A percentile compares a stretch with the other conserved stretches of the same genome.
Conservation (phyloP, 2,329 filamentous ascomycete species). For the Cladophialophora bantiana region DNA sequence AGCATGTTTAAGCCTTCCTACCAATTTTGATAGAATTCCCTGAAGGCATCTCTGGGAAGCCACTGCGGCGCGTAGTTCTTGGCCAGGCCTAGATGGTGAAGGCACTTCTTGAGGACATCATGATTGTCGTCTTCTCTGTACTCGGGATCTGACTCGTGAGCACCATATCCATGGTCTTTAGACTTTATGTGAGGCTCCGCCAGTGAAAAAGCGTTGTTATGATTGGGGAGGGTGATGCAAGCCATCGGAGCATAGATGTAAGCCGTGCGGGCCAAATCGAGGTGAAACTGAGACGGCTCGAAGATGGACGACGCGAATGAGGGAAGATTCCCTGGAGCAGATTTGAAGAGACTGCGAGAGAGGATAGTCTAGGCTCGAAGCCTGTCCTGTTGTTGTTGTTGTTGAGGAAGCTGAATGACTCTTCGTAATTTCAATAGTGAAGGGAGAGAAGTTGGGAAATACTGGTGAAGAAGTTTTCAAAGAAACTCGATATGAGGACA, state of each 20-base stretch:
- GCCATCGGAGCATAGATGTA: neutral
- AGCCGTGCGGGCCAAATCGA: too few relatives aligned
- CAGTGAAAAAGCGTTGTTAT: neutral
- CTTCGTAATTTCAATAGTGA: neutral
- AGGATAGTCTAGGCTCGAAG: neutral
- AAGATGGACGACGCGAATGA: too few relatives aligned
- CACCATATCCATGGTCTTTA: neutral
- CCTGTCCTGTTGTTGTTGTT: neutral
- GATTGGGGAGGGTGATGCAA: neutral
- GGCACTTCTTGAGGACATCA: neutral
- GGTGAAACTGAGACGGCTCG: too few relatives aligned
- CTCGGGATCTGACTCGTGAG: neutral
- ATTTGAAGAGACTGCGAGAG: too few relatives aligned
- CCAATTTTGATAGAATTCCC: conserved; percentile 39
- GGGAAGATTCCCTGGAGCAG: too few relatives aligned
- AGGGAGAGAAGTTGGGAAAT: neutral
- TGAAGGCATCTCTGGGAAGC: conserved; percentile 31
- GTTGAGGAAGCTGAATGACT: neutral
- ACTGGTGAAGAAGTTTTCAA: neutral
- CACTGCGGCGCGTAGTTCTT: conserved; percentile 24
- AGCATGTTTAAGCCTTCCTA: conserved; percentile 5
- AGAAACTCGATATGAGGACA: neutral
- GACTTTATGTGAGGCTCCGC: neutral
- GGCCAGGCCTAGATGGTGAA: conserved; percentile 6
- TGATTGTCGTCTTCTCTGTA: neutral